Conservation (phyloP, 768 basidiomycete genomes). For the Suillus paluster region DNA sequence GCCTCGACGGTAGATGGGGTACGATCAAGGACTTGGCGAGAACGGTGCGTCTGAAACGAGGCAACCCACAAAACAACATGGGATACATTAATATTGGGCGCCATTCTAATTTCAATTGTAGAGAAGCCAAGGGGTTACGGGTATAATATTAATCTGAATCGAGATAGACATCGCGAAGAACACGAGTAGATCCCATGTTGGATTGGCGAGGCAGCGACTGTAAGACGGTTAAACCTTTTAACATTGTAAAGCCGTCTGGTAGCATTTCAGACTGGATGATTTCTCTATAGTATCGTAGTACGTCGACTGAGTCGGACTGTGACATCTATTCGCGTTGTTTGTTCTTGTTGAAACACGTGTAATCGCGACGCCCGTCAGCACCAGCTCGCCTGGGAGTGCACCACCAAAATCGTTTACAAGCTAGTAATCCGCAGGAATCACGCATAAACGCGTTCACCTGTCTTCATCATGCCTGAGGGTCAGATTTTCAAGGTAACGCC, state of each 20-base stretch:
- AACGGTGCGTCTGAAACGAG: slow-evolving; percentile 1
- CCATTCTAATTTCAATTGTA: not conserved
- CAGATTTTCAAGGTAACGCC: slow-evolving; percentile 87
- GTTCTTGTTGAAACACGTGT: slow-evolving; percentile 46
- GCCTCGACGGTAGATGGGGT: too few relatives aligned
- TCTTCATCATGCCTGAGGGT: slow-evolving; percentile 69
- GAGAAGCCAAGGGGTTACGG: not conserved
- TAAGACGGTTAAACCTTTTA: not conserved
- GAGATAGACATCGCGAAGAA: slow-evolving; percentile 1
- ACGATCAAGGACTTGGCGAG: not conserved
- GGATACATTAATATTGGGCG: not conserved
- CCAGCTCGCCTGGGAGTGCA: slow-evolving; percentile 19
- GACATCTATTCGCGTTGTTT: slow-evolving; percentile 46
- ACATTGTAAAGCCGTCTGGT: not conserved
- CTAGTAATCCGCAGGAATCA: slow-evolving; percentile 6
- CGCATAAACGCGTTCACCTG: slow-evolving; percentile 16
- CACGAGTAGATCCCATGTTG: slow-evolving; percentile 1
- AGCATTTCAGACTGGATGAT: not conserved
- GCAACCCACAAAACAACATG: not conserved
- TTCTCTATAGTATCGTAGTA: too few relatives aligned
- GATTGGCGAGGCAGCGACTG: not conserved
- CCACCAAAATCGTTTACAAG: slow-evolving; percentile 16
- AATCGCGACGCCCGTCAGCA: slow-evolving; percentile 15
- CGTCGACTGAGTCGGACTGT: too few relatives aligned
- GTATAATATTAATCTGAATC: not conserved